Evolutionary conservation across 306 rosid genomes (phyloP).

Genomic region (barrel medic (Medicago truncatula)): DNA sequence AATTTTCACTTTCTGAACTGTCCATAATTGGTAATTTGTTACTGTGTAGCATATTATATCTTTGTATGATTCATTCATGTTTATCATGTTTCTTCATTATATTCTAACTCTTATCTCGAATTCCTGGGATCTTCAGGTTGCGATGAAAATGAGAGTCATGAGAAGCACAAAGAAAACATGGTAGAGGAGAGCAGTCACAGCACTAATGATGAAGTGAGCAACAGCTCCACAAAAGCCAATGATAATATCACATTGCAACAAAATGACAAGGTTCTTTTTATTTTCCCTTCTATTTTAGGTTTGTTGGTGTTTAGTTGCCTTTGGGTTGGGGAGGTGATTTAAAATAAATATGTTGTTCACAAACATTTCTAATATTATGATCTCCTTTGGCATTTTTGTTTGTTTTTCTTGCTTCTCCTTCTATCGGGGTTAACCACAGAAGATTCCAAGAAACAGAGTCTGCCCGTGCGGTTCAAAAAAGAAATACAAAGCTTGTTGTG

Average conservation of each 20-base stretch:
- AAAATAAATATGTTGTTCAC: constrained; percentile 26
- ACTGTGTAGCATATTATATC: not conserved
- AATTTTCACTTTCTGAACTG: constrained; percentile 38
- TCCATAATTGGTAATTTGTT: not conserved
- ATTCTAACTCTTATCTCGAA: constrained; percentile 25
- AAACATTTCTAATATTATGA: constrained; percentile 8
- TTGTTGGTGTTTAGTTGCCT: not conserved
- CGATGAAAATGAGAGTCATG: constrained; percentile 40
- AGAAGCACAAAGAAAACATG: constrained; percentile 43
- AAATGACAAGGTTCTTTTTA: constrained; percentile 61
- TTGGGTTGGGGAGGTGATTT: not conserved
- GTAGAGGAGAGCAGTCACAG: constrained; percentile 38
- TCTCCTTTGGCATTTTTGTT: constrained; percentile 19
- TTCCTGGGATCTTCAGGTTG: constrained; percentile 43
- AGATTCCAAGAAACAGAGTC: constrained; percentile 68
- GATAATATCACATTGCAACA: constrained; percentile 44
- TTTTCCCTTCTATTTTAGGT: constrained; percentile 10
- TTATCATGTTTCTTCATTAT: constrained; percentile 27
- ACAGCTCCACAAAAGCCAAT: constrained; percentile 33
- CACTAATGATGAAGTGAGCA: constrained; percentile 42
- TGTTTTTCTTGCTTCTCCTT: constrained; percentile 36
- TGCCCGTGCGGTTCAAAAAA: constrained; percentile 85
- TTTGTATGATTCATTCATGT: not conserved
- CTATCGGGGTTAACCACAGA: constrained; percentile 48
- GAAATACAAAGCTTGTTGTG: constrained; percentile 85